A percentile compares a stretch with the other conserved stretches of the same genome.
phyloP scores from a whole-genome alignment of 2,329 filamentous ascomycete genomes.

The Cyphellophora attinorum region DNA sequence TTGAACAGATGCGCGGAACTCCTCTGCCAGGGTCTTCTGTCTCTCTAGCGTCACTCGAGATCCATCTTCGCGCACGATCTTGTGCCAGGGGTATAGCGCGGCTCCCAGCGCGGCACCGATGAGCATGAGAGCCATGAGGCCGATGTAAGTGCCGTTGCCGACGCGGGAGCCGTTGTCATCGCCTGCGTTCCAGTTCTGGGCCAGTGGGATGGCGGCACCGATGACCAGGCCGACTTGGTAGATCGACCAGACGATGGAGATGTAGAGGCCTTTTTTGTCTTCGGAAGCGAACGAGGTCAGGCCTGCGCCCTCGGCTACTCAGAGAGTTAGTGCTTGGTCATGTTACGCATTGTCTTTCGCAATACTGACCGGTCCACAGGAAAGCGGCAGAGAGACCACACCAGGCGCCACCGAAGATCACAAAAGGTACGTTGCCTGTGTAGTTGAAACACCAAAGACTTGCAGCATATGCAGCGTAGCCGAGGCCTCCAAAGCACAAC shows the following conservation, averaged over 20 bases:
- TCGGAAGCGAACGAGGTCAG: slow-evolving; percentile 81
- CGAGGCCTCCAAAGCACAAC: too few relatives aligned
- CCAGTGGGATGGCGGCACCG: slow-evolving; percentile 40
- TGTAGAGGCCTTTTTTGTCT: slow-evolving; percentile 66
- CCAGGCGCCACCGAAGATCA: slow-evolving; percentile 62
- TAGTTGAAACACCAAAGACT: too few relatives aligned
- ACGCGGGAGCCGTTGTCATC: slow-evolving; percentile 13
- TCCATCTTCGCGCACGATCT: slow-evolving; percentile 60
- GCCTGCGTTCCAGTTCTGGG: slow-evolving; percentile 21
- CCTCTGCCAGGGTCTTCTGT: slow-evolving; percentile 17
- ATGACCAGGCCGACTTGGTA: slow-evolving; percentile 78
- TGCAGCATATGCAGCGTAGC: too few relatives aligned
- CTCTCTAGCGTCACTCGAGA: slow-evolving; percentile 32
- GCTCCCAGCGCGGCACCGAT: slow-evolving; percentile 54
- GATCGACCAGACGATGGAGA: slow-evolving; percentile 77
- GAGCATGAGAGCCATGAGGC: slow-evolving; percentile 62
- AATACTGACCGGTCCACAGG: slow-evolving; percentile 74
- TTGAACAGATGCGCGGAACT: slow-evolving; percentile 14
- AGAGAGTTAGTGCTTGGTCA: too few relatives aligned
- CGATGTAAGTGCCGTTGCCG: slow-evolving; percentile 60
- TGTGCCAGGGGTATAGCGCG: slow-evolving; percentile 54
- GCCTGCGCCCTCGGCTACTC: slow-evolving; percentile 72
- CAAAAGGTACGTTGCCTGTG: too few relatives aligned
- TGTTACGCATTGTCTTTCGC: too few relatives aligned
- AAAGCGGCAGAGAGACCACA: slow-evolving; percentile 71